These are phyloP conservation scores for Diaporthe aspalathi DNA, from an alignment of 2,329 filamentous ascomycete genomes.

Conservation along the genomic window DNA sequence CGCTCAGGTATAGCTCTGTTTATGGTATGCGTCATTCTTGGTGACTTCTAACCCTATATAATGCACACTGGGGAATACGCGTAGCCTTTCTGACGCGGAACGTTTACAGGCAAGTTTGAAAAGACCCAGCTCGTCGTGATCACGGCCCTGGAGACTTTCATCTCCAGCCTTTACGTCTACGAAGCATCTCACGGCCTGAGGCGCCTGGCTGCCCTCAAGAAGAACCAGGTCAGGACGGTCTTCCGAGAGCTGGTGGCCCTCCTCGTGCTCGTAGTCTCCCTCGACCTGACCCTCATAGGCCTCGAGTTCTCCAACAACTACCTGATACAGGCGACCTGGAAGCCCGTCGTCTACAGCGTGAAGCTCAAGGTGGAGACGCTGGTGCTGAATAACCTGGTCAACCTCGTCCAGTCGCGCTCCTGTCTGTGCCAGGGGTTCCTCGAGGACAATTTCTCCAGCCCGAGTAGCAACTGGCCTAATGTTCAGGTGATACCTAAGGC, in stretches of 20 bases:
- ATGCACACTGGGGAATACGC: not conserved
- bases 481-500: not conserved
- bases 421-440: slow-evolving; percentile 1
- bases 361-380: slow-evolving; percentile 33
- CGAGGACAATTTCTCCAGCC: not conserved
- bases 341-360: slow-evolving; percentile 33
- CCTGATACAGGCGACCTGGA: slow-evolving; percentile 30
- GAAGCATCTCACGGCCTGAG: slow-evolving; percentile 54
- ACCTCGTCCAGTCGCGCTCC: slow-evolving; percentile 25
- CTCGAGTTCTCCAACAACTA: slow-evolving; percentile 24
- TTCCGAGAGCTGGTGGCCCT: slow-evolving; percentile 2
- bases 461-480: not conserved
- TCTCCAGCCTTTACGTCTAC: slow-evolving; percentile 59
- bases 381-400: slow-evolving; percentile 32
- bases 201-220: not conserved
- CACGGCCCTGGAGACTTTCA: slow-evolving; percentile 54
- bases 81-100: not conserved
- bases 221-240: not conserved
- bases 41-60: too few species aligned
- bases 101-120: not conserved
- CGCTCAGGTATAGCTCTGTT: not conserved
- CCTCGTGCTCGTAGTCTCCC: slow-evolving; percentile 50
- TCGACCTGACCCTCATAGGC: slow-evolving; percentile 41
- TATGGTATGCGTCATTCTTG: not conserved
- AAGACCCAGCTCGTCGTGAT: slow-evolving; percentile 54